Evolutionary conservation across 1,284 basidiomycete species (phyloP), one percentile per base, ranked within the genome.

Genomic region (Ustilago lituana): DNA sequence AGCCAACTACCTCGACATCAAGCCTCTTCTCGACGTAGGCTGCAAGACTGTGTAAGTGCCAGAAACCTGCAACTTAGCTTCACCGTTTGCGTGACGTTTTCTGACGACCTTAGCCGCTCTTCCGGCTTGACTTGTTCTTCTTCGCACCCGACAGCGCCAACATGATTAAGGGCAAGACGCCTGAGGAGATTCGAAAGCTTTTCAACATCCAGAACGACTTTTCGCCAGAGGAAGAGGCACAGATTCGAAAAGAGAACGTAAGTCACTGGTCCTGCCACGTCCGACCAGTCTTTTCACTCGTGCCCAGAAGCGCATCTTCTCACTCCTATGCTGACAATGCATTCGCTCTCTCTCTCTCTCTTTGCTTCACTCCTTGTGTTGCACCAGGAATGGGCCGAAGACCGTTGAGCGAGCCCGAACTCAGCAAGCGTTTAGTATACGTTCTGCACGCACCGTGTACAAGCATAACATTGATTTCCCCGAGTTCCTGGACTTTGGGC

Each of bases 1-100:
- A 9, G 96, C 96, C 66, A 98, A 99, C 86, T 98, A 98, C 85
- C 90, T 99, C 78, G 96, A 99, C 83, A 99, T 99, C 87, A 98
- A 98, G 86, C 91, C 94, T 32, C 88, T 98, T 41, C 89, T 98
- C 39, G 96, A 98, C 82, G 94, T 98, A 62, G 96, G 96, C 1
- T 98, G 96, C 89, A 98, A 98, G 88, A 98, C 95, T 14, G 96
- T 98, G 78, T 80, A 74, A 54, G 77, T 77, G 4, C 27, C 27
- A 29, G 6, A n/a, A n/a, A n/a, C n/a, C n/a, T n/a, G n/a, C n/a
- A n/a, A 7, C 27, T 29, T 29, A 7, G 27, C 7, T 29, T 29
- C 27, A 29, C 27, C 27, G 7, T 29, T 29, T n/a, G n/a, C n/a
- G n/a, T n/a, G n/a, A n/a, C n/a, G n/a, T n/a, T n/a, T n/a, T 36